Conservation (phyloP, 108 stramenopile genomes). For the Aurantiochytrium sp. region DNA sequence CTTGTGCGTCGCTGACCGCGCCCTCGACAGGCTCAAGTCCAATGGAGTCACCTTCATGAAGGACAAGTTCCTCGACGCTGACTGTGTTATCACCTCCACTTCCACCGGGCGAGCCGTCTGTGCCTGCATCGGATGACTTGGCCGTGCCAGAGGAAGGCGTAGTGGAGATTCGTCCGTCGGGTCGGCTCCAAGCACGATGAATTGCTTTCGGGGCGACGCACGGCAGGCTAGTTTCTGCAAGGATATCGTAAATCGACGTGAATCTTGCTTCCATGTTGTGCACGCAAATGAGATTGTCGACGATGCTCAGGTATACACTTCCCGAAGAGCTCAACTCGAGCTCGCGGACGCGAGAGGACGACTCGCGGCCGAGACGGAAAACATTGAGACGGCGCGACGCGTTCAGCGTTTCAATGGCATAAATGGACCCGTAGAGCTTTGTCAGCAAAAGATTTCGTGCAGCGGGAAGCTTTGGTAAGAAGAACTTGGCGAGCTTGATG, state of each 20-base stretch:
- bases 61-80: neutral
- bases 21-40: neutral
- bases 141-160: no score
- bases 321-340: neutral
- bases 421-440: neutral
- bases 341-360: neutral
- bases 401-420: neutral
- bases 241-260: neutral
- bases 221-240: neutral
- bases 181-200: neutral
- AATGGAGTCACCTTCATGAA: neutral
- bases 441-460: neutral
- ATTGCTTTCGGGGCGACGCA: neutral
- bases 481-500: neutral
- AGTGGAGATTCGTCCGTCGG: no score
- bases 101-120: neutral
- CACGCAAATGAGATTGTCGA: slow-evolving; percentile 9
- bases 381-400: neutral
- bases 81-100: neutral
- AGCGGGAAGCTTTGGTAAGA: neutral
- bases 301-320: neutral
- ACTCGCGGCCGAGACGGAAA: neutral
- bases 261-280: neutral
- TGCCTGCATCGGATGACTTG: no score
- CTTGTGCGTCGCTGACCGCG: neutral